Conservation (phyloP, 1,139 yeast genomes). For the Yamadazyma epiphylla region DNA sequence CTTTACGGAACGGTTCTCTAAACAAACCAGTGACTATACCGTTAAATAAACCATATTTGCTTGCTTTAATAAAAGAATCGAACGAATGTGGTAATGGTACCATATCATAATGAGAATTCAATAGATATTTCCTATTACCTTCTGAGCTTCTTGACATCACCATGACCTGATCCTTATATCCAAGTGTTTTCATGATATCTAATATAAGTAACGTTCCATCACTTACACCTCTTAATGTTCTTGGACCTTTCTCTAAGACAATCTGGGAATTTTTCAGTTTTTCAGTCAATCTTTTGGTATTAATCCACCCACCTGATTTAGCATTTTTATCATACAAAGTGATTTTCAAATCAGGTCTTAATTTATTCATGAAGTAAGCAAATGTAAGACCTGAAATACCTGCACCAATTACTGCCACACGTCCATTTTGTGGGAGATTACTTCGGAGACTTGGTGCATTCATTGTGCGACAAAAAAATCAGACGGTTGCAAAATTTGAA, state of each 20-base stretch:
- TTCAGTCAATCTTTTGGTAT: slow-evolving; percentile 31
- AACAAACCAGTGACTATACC: slow-evolving; percentile 31
- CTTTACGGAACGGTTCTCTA: slow-evolving; percentile 39
- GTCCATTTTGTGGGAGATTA: slow-evolving; percentile 33
- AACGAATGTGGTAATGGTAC: slow-evolving; percentile 54
- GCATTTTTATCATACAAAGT: slow-evolving; percentile 54
- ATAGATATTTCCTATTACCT: slow-evolving; percentile 61
- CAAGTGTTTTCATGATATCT: slow-evolving; percentile 51
- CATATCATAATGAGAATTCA: slow-evolving; percentile 35
- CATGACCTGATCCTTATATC: slow-evolving; percentile 37
- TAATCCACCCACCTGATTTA: slow-evolving; percentile 79
- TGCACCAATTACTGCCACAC: slow-evolving; percentile 72
- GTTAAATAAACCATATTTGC: slow-evolving; percentile 35
- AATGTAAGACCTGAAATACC: slow-evolving; percentile 85
- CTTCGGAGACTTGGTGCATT: background rate
- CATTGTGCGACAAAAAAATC: too few species aligned
- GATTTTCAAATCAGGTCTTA: slow-evolving; percentile 70
- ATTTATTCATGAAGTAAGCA: slow-evolving; percentile 64
- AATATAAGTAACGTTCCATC: slow-evolving; percentile 60
- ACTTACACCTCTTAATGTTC: slow-evolving; percentile 69
- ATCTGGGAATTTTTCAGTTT: slow-evolving; percentile 16
- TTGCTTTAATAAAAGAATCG: slow-evolving; percentile 34
- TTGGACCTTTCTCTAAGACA: slow-evolving; percentile 65
- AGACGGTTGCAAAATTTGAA: too few species aligned
- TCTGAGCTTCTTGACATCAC: slow-evolving; percentile 46